A percentile compares a stretch with the other conserved stretches of the same genome.
Evolutionary conservation across 148 eudicot genomes (phyloP).

Genomic region (Gaultheria prostrata): DNA sequence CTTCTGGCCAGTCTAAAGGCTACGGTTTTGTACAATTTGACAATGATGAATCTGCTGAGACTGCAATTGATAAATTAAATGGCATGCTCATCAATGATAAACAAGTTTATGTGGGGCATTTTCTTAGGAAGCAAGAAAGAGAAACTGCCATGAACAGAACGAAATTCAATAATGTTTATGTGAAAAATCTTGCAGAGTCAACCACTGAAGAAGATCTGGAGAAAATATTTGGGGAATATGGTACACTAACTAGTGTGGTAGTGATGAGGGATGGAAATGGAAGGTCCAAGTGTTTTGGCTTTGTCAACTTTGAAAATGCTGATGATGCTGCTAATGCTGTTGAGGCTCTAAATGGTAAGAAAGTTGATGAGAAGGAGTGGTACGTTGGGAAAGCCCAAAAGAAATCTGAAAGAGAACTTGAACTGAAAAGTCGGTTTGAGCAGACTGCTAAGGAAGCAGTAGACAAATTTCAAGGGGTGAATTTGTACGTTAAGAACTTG

Average conservation of each 20-base stretch:
- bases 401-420: conserved; percentile 61
- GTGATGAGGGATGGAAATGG: conserved; percentile 74
- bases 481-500: conserved; percentile 58
- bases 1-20: conserved; percentile 65
- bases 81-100: conserved; percentile 67
- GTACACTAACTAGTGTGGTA: conserved; percentile 53
- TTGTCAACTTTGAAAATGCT: conserved; percentile 57
- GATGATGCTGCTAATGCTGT: conserved; percentile 76
- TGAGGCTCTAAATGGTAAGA: conserved; percentile 60
- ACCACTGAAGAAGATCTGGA: conserved; percentile 54
- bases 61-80: conserved; percentile 54
- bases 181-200: conserved; percentile 50
- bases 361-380: conserved; percentile 59
- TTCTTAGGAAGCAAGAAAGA: conserved; percentile 68
- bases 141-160: conserved; percentile 33
- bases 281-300: conserved; percentile 64
- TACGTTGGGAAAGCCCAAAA: conserved; percentile 71
- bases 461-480: conserved; percentile 59
- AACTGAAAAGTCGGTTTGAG: conserved; percentile 52
- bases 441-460: conserved; percentile 55
- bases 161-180: conserved; percentile 59
- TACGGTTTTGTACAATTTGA: conserved; percentile 71
- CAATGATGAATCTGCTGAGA: conserved; percentile 55
- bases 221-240: conserved; percentile 49
- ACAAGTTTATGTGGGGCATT: conserved; percentile 65